Percentiles rank a stretch among this genome's conserved stretches.
phyloP scores from a whole-genome alignment of 2,329 filamentous ascomycete genomes.

The Fusarium goolgardi region DNA sequence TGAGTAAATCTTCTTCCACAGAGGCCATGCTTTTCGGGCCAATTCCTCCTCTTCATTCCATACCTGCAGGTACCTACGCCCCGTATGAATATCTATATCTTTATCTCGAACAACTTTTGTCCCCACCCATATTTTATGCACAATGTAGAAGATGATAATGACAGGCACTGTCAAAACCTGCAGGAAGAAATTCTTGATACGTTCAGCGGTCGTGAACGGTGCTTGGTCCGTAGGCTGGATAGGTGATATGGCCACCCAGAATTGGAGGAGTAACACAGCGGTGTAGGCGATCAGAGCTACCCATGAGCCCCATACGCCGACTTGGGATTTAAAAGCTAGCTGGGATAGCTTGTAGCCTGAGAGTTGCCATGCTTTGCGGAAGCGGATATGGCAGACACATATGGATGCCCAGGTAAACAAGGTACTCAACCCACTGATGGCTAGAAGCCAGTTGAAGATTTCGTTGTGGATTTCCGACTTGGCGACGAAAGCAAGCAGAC shows the following conservation, averaged over 20 bases:
- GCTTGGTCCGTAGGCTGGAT: slow-evolving; percentile 52
- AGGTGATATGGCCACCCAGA: slow-evolving; percentile 87
- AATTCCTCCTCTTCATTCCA: slow-evolving; percentile 76
- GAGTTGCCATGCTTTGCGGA: slow-evolving; percentile 78
- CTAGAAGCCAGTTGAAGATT: slow-evolving; percentile 84
- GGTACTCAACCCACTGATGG: slow-evolving; percentile 76
- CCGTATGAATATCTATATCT: slow-evolving; percentile 89
- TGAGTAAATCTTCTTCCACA: slow-evolving; percentile 80
- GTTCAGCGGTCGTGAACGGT: slow-evolving; percentile 52
- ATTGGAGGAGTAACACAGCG: slow-evolving; percentile 82
- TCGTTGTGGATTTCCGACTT: slow-evolving; percentile 68
- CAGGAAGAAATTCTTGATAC: slow-evolving; percentile 73
- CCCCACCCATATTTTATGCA: slow-evolving; percentile 78
- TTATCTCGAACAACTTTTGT: slow-evolving; percentile 73
- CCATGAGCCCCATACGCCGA: slow-evolving; percentile 84
- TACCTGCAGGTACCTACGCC: slow-evolving; percentile 84
- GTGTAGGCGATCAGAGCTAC: slow-evolving; percentile 81
- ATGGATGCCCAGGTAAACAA: slow-evolving; percentile 86
- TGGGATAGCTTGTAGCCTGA: slow-evolving; percentile 77
- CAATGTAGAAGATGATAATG: slow-evolving; percentile 73
- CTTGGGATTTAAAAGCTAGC: slow-evolving; percentile 82
- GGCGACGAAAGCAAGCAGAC: slow-evolving; percentile 81
- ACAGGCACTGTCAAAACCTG: slow-evolving; percentile 76
- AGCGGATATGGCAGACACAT: slow-evolving; percentile 88
- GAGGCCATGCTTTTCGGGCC: slow-evolving; percentile 76